These are phyloP conservation scores for Botrytis elliptica DNA, from an alignment of 2,329 filamentous ascomycete genomes.

Conservation along the genomic window DNA sequence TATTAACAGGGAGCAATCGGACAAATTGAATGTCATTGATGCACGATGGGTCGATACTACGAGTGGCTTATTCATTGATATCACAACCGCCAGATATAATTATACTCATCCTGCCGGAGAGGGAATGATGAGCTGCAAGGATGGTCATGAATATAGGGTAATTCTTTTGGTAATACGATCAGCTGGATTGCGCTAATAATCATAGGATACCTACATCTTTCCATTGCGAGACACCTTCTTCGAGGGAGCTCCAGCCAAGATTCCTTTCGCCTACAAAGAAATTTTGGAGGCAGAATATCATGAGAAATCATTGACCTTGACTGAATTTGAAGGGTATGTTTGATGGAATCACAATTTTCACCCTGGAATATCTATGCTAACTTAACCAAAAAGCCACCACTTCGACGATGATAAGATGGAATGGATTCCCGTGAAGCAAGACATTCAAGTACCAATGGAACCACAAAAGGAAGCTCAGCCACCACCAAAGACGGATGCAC, in stretches of 20 bases:
- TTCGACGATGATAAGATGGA: conserved; percentile 44
- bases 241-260: conserved; percentile 63
- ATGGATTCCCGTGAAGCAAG: conserved; percentile 33
- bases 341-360: conserved; percentile 29
- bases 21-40: conserved; percentile 78
- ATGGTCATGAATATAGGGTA: conserved; percentile 51
- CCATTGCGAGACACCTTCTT: conserved; percentile 68
- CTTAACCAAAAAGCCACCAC: conserved; percentile 40
- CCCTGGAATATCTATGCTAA: background rate
- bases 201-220: conserved; percentile 59
- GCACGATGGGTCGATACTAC: conserved; percentile 76
- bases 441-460: conserved; percentile 14
- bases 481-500: conserved; percentile 4
- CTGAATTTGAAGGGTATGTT: conserved; percentile 51
- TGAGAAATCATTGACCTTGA: conserved; percentile 50
- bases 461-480: conserved; percentile 31
- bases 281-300: conserved; percentile 59
- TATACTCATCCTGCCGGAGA: conserved; percentile 43
- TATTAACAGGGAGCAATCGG: conserved; percentile 57
- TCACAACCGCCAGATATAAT: conserved; percentile 63
- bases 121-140: conserved; percentile 52
- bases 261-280: conserved; percentile 62
- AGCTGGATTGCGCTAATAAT: conserved; percentile 17
- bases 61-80: conserved; percentile 80
- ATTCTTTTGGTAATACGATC: conserved; percentile 14